Base-by-base conservation (phyloP, 2,329 filamentous ascomycete species). In the Paecilomyces fulvus region DNA sequence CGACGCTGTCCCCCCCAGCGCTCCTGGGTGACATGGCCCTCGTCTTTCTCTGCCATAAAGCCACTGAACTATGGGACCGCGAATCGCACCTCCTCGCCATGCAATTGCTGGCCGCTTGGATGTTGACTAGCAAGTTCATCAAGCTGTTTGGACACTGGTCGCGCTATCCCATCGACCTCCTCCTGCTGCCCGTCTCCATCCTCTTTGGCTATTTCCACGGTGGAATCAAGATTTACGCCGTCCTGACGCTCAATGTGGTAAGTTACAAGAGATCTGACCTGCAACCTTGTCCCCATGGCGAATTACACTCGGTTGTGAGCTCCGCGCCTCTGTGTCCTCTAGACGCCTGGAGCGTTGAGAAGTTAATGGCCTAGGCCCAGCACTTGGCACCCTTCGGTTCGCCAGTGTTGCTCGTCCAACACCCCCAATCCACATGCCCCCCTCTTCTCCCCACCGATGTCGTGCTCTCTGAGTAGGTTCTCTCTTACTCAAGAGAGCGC, bases 181-280 rank as follows among this genome's bases (percentile, higher is more conserved):
- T 89, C 48, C 88, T 89, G 67, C 79, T 96, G 53, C 90, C 90
- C 0, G 79, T 92, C n/a, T 95, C 91, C 43, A 84, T 96, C 64
- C 60, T 90, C 12, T 97, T 96, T 74, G 92, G 92, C 53, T 96
- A 94, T 75, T 88, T 95, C 65, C 92, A 97, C 71, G 90, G 92
- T 59, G 73, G 91, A 59, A 92, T 97, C 79, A 96, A 96, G 79
- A 79, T 95, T 60, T 92, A 92, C 68, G 91, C 92, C 46, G 80
- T 92, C 59, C 79, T 87, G 63, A 96, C 92, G 57, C 83, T 92
- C 64, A 86, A 88, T 68, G 87, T 89, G 83, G 90, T 95, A 82
- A 75, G 86, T 78, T 66, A 62, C 64, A 58, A 49, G 30, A 56
- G 53, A 23, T 11, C 23, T 53, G 28, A 46, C 53, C 46, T 49